Evolutionary conservation across 2,329 filamentous ascomycete genomes (phyloP).

Genomic region (Trichoderma koningiopsis): DNA sequence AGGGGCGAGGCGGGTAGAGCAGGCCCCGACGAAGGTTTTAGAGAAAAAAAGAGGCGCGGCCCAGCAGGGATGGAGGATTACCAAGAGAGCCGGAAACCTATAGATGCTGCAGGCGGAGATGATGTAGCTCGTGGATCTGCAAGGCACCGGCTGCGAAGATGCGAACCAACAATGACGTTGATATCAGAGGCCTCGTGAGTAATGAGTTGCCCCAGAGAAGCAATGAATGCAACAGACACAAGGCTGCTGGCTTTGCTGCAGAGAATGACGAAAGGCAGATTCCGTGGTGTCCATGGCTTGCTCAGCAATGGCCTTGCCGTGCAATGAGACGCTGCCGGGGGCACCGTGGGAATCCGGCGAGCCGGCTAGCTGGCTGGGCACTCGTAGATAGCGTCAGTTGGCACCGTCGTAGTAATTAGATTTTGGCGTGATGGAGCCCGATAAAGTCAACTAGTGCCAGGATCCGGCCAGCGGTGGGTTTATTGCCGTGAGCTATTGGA

Average conservation of each 20-base stretch:
- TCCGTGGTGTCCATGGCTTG: not conserved
- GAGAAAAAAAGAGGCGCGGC: slow-evolving; percentile 5
- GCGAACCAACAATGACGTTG: not conserved
- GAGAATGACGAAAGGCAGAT: slow-evolving; percentile 15
- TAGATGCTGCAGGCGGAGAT: slow-evolving; percentile 10
- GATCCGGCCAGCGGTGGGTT: not conserved
- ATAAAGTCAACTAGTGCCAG: not conserved
- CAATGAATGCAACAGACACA: not conserved
- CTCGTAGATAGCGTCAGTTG: slow-evolving; percentile 9
- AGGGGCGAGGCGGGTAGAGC: slow-evolving; percentile 3
- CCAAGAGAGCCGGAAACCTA: slow-evolving; percentile 3
- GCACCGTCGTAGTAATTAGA: slow-evolving; percentile 13
- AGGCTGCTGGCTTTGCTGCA: not conserved
- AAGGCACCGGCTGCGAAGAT: not conserved
- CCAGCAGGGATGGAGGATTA: slow-evolving; percentile 9
- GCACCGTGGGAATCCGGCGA: slow-evolving; percentile 13
- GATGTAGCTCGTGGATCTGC: not conserved
- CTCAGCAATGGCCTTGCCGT: not conserved
- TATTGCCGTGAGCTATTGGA: not conserved
- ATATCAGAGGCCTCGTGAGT: not conserved
- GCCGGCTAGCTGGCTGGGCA: not conserved
- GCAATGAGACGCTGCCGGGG: slow-evolving; percentile 6
- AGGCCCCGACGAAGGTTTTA: not conserved
- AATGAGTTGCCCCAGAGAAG: not conserved
- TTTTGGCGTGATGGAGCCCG: slow-evolving; percentile 1